A percentile compares a stretch with the other conserved stretches of the same genome.
Conservation (phyloP, 495 filamentous ascomycete genomes). For the Sabuloglossum arenarium region DNA sequence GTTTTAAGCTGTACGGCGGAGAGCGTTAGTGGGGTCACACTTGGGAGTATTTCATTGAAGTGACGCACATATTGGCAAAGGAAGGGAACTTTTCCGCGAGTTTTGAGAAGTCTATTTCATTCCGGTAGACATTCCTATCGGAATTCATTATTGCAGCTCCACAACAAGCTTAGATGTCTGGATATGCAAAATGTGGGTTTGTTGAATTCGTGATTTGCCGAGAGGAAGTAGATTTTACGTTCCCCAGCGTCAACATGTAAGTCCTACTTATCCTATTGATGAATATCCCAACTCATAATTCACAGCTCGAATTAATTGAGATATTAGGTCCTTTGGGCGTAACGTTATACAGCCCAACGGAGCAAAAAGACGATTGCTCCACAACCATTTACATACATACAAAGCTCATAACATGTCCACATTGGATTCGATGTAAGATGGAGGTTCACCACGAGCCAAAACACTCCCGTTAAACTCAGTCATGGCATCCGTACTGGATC, state of each 20-base stretch:
- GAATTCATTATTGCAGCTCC: not conserved
- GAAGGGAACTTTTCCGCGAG: conserved; percentile 34
- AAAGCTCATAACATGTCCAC: too few species aligned
- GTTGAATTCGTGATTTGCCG: not conserved
- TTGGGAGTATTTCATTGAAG: not conserved
- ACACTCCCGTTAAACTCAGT: conserved; percentile 16
- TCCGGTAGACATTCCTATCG: conserved; percentile 29
- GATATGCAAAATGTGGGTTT: not conserved
- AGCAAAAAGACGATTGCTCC: too few species aligned
- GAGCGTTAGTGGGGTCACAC: conserved; percentile 1
- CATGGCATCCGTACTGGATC: conserved; percentile 10
- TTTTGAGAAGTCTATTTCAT: conserved; percentile 38
- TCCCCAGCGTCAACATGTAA: too few species aligned
- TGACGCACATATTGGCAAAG: conserved; percentile 30
- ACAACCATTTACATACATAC: too few species aligned
- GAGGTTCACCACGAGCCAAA: conserved; percentile 15
- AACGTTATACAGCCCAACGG: too few species aligned
- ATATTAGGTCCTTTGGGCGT: too few species aligned
- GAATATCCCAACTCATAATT: too few species aligned
- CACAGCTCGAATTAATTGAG: too few species aligned
- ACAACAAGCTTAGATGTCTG: not conserved
- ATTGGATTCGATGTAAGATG: not conserved
- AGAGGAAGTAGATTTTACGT: not conserved
- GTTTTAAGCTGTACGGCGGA: conserved; percentile 28
- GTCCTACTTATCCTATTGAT: too few species aligned